Percentiles rank a stretch among this genome's conserved stretches.
Conservation (phyloP, 2,329 filamentous ascomycete species). For the Colletotrichum musicola region DNA sequence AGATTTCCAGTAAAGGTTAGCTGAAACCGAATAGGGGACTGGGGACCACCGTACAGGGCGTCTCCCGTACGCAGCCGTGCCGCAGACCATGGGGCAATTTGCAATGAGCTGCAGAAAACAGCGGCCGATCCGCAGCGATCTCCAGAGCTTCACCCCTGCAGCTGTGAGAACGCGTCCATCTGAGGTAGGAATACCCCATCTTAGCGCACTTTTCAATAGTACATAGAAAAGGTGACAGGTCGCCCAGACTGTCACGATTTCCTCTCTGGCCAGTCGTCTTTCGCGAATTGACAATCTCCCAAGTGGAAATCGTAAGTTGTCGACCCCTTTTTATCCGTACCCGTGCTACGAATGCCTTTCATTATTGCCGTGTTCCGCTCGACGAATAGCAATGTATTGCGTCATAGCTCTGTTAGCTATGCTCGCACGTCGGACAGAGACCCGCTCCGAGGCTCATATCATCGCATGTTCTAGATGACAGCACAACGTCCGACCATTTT, state of each 20-base stretch:
- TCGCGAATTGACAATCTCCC: slow-evolving; percentile 3
- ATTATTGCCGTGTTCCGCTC: background rate
- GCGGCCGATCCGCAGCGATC: slow-evolving; percentile 32
- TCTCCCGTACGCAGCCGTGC: slow-evolving; percentile 11
- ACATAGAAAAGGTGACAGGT: slow-evolving; percentile 2
- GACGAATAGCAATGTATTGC: slow-evolving; percentile 24
- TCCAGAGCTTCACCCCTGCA: slow-evolving; percentile 38
- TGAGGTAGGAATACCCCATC: slow-evolving; percentile 22
- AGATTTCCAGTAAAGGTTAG: no score
- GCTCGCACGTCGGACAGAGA: slow-evolving; percentile 36
- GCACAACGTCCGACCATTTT: background rate
- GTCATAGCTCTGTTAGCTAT: slow-evolving; percentile 34
- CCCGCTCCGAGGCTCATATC: slow-evolving; percentile 35
- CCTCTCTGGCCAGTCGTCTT: background rate
- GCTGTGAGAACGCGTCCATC: slow-evolving; percentile 21
- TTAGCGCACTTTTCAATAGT: background rate
- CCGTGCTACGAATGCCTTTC: no score
- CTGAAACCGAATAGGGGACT: no score
- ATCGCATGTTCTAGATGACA: slow-evolving; percentile 31
- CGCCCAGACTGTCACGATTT: background rate
- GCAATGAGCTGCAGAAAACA: slow-evolving; percentile 20
- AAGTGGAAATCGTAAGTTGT: background rate
- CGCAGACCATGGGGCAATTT: slow-evolving; percentile 14
- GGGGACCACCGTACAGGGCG: no score
- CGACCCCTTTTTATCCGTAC: no score